A percentile compares a stretch with the other conserved stretches of the same genome.
Conservation (phyloP, 768 basidiomycete species). For the Dacryopinax spathularia region DNA sequence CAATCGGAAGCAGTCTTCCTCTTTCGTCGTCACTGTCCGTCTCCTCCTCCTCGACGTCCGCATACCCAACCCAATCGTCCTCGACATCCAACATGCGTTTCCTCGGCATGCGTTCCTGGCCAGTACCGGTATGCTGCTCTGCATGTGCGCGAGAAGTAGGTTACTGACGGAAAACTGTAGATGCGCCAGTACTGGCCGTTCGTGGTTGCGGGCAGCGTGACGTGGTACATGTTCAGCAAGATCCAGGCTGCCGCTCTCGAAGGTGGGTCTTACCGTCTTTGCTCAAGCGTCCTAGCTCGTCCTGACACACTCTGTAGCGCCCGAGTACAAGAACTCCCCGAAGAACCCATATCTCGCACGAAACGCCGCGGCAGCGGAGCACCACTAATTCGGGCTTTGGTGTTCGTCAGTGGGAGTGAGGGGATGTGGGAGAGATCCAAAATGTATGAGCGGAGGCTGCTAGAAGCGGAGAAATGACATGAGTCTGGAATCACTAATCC, state of each 20-base stretch:
- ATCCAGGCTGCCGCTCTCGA: background rate
- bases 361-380: background rate
- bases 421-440: too few species aligned
- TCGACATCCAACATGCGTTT: background rate
- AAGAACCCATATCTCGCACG: background rate
- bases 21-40: too few species aligned
- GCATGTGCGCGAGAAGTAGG: background rate
- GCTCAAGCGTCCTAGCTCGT: too few species aligned
- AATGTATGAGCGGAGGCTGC: too few species aligned
- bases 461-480: too few species aligned
- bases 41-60: too few species aligned
- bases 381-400: background rate
- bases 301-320: background rate
- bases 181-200: background rate
- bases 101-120: background rate
- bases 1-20: too few species aligned
- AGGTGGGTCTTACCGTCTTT: background rate
- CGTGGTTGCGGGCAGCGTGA: background rate
- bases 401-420: too few species aligned
- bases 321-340: background rate
- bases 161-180: background rate
- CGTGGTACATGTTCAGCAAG: background rate
- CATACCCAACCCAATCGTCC: too few species aligned
- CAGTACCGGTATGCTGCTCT: background rate
- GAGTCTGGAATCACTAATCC: slow-evolving; percentile 89